Conservation (phyloP, 352 stramenopile genomes). For the Phytopythium chamaehyphon region DNA sequence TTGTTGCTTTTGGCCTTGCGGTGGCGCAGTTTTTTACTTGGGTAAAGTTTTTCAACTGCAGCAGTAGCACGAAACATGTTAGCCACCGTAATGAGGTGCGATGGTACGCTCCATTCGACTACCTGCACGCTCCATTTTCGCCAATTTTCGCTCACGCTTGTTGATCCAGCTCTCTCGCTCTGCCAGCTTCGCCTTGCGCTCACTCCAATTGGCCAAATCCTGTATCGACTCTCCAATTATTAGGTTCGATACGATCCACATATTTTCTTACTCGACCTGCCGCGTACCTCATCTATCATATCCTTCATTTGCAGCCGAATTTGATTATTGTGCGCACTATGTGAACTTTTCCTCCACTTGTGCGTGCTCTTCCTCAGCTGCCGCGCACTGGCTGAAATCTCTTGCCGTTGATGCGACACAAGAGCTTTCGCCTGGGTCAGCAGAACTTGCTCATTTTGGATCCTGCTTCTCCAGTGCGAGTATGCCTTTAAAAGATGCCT, state of each 20-base stretch:
- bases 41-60: no score
- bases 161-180: conserved; percentile 50
- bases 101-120: not conserved
- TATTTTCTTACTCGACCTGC: not conserved
- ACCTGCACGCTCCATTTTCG: conserved; percentile 30
- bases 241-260: no score
- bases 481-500: conserved; percentile 14
- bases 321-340: conserved; percentile 11
- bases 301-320: conserved; percentile 55
- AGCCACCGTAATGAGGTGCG: not conserved
- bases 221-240: not conserved
- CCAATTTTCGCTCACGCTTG: conserved; percentile 39
- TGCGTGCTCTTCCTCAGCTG: conserved; percentile 48
- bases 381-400: conserved; percentile 45
- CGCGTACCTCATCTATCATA: conserved; percentile 53
- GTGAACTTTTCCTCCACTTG: conserved; percentile 42
- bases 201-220: conserved; percentile 42
- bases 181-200: conserved; percentile 39
- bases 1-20: not conserved
- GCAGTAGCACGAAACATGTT: not conserved
- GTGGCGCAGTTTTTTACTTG: no score
- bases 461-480: conserved; percentile 39
- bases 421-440: conserved; percentile 39
- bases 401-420: conserved; percentile 39
- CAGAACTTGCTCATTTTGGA: conserved; percentile 42